Conservation (phyloP, 164 flowering plant genomes). For the Brasenia schreberi region DNA sequence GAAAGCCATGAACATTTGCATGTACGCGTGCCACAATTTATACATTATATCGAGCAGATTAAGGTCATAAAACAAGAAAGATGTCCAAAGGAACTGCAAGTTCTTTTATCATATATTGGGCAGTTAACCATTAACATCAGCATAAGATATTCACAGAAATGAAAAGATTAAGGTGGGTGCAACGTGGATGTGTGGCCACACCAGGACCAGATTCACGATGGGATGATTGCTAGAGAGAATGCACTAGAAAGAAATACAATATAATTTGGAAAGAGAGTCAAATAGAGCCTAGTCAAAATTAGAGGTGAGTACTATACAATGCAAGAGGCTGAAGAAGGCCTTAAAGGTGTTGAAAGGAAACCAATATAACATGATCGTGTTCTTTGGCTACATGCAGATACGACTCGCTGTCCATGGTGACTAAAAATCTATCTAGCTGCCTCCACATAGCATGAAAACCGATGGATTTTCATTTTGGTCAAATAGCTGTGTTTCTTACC, state of each 20-base stretch:
- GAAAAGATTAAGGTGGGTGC: no score
- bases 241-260: no score
- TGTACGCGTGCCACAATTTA: not conserved
- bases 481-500: slow-evolving; percentile 18
- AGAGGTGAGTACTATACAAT: not conserved
- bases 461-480: not conserved
- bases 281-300: no score
- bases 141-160: no score
- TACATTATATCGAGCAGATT: not conserved
- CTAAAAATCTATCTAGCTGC: no score
- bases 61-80: slow-evolving; percentile 1
- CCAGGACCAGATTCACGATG: no score
- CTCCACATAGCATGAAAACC: not conserved
- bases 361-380: not conserved
- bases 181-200: no score
- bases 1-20: not conserved
- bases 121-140: not conserved
- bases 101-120: not conserved
- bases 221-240: no score
- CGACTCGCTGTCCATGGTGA: not conserved
- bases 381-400: not conserved
- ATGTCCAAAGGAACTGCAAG: not conserved
- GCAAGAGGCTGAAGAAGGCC: not conserved
- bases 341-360: not conserved
- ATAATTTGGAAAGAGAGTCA: no score